phyloP scores from a whole-genome alignment of 352 stramenopile species.

The Discostella stelligera region DNA sequence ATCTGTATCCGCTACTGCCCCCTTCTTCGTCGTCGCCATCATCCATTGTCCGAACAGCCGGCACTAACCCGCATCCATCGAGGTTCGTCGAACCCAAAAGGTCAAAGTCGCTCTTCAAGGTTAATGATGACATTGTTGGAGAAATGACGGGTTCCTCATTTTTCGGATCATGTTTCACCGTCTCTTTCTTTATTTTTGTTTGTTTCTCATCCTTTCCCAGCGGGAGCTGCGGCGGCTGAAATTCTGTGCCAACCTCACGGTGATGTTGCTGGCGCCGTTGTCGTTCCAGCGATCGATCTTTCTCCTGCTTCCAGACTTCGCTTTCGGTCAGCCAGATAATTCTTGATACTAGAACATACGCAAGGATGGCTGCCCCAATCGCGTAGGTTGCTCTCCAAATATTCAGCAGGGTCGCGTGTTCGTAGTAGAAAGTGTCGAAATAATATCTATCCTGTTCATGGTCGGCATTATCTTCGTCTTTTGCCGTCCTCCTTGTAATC shows the following conservation, averaged over 20 bases:
- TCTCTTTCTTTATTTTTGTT: not conserved
- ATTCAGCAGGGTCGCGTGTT: slow-evolving; percentile 30
- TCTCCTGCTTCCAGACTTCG: slow-evolving; percentile 65
- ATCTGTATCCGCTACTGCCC: slow-evolving; percentile 5
- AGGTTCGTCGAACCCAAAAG: slow-evolving; percentile 36
- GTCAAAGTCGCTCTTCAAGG: slow-evolving; percentile 41
- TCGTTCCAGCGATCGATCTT: slow-evolving; percentile 5
- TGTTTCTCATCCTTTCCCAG: not conserved
- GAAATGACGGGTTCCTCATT: slow-evolving; percentile 6
- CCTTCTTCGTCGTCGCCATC: slow-evolving; percentile 9
- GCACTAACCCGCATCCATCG: slow-evolving; percentile 37
- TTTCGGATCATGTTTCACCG: not conserved
- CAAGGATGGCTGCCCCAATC: slow-evolving; percentile 64
- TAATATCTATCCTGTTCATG: slow-evolving; percentile 23
- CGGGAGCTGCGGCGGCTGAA: not conserved
- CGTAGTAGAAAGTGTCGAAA: slow-evolving; percentile 14
- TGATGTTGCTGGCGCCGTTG: not conserved
- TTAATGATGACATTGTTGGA: slow-evolving; percentile 24
- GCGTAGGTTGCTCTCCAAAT: slow-evolving; percentile 77
- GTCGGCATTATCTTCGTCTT: slow-evolving; percentile 18
- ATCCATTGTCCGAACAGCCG: slow-evolving; percentile 7
- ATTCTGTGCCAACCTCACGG: not conserved
- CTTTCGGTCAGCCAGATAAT: slow-evolving; percentile 69
- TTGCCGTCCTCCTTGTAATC: slow-evolving; percentile 12
- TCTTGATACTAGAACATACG: slow-evolving; percentile 59